These are phyloP conservation scores for Aspergillus olivimuriae DNA, from an alignment of 495 filamentous ascomycete genomes.

Conservation along the genomic window DNA sequence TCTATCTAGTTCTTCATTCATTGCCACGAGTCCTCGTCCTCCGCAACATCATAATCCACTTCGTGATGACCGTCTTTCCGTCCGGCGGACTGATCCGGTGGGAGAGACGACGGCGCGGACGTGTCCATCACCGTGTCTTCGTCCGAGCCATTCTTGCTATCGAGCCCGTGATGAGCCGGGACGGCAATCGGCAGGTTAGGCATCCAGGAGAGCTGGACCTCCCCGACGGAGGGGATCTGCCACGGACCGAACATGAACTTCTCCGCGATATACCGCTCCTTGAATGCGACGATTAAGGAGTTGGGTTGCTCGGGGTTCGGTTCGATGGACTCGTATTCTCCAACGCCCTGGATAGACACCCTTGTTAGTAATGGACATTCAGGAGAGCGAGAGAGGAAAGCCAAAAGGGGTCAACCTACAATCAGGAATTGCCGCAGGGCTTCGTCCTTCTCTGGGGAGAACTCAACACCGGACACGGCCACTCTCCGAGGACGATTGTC, in stretches of 20 bases:
- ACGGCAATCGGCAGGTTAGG: constrained; percentile 33
- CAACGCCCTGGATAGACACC: constrained; percentile 54
- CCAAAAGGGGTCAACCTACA: constrained; percentile 46
- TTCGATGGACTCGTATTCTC: constrained; percentile 75
- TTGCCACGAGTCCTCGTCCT: constrained; percentile 45
- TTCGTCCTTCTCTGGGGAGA: constrained; percentile 70
- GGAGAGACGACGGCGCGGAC: constrained; percentile 5
- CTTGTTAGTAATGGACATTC: not conserved
- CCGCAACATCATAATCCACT: constrained; percentile 49
- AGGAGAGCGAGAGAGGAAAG: not conserved
- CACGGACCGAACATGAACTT: constrained; percentile 66
- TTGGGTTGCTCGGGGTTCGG: constrained; percentile 50
- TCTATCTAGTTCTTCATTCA: constrained; percentile 2
- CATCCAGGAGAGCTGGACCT: constrained; percentile 72
- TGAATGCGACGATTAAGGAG: constrained; percentile 68
- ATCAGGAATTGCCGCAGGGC: constrained; percentile 78
- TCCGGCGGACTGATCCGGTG: constrained; percentile 14
- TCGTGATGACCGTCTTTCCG: constrained; percentile 23
- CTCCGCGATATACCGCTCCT: constrained; percentile 84
- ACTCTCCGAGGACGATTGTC: constrained; percentile 84
- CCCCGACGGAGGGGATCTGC: constrained; percentile 67
- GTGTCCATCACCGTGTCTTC: constrained; percentile 38
- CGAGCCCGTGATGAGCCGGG: constrained; percentile 7
- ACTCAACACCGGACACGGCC: constrained; percentile 62
- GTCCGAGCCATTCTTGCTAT: constrained; percentile 21